Evolutionary conservation across 768 basidiomycete genomes (phyloP), one percentile per base, ranked within the genome.

Genomic region (Paxillus involutus): DNA sequence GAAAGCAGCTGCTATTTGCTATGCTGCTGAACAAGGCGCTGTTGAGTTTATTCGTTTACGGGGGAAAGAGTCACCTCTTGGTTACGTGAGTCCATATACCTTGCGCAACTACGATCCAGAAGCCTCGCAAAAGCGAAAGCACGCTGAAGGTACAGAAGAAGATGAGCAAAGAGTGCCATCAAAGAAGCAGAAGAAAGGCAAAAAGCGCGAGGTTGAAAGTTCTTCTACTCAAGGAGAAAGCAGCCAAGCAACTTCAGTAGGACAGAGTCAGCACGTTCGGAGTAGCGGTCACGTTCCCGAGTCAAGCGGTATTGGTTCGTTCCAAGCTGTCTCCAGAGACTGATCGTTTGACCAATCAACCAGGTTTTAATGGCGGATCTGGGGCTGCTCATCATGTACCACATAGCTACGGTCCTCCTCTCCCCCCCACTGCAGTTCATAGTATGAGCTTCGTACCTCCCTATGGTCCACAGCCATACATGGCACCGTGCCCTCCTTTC

Each of bases 11-110:
- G 85, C 80, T 11, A 70, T 77, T 1, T 75, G 73, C 50, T 66
- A 68, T 3, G 88, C 85, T 3, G 80, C 77, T 14, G 72, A 82
- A 56, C 66, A 77, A 56, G 86, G 88, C 10, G 72, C 75, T 16
- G 64, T 88, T 40, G 85, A 88, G 55, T 77, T 85, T 43, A 63
- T 88, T 21, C 78, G 80, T n/a, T 84, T 81, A 61, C 73, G 67
- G 24, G 83, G 83, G 24, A 58, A 63, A 37, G 64, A 68, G 0
- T 64, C 73, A 11, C 79, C 81, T 1, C 60, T 70, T 24, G 77
- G 71, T 13, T 80, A 83, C 53, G 59, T 60, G 21, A 72, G 66
- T 36, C 70, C 73, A 1, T 75, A 75, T 58, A 73, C 51, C 24
- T 24, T 70, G 36, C 33, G 49, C 44, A 47, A 56, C 43, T 67